These are phyloP conservation scores for Annona squamosa DNA, from an alignment of 164 flowering plant genomes.

Conservation along the genomic window DNA sequence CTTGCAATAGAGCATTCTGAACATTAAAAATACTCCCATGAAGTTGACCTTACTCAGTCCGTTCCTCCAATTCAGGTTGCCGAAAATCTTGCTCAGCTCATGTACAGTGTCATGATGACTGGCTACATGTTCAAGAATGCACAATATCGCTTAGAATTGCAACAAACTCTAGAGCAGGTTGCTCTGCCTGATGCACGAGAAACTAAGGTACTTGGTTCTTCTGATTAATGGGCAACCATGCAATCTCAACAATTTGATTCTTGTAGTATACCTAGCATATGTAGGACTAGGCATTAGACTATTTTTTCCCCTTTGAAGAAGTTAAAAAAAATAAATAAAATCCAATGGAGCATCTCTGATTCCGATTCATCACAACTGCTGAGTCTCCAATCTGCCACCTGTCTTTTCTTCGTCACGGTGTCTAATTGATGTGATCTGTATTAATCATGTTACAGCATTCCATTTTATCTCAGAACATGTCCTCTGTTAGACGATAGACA, in stretches of 20 bases:
- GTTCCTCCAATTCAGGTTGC: conserved; percentile 65
- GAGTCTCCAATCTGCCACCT: no score
- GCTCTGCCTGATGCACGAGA: conserved; percentile 76
- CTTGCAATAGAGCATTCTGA: background rate
- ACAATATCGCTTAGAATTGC: conserved; percentile 79
- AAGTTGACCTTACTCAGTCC: background rate
- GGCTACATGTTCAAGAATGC: conserved; percentile 98
- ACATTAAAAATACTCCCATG: background rate
- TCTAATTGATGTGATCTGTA: no score
- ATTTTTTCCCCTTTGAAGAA: no score
- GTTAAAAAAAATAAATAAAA: no score
- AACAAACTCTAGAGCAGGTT: conserved; percentile 90
- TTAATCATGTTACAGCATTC: no score
- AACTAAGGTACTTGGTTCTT: conserved; percentile 30
- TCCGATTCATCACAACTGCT: no score
- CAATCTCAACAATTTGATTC: background rate
- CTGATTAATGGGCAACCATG: background rate
- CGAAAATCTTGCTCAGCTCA: conserved; percentile 97
- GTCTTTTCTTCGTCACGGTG: no score
- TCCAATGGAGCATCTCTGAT: no score
- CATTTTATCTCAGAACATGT: no score
- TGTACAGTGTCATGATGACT: conserved; percentile 98
- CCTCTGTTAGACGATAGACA: no score
- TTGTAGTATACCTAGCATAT: background rate
- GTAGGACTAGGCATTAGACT: background rate